Percentiles rank a stretch among this genome's conserved stretches.
phyloP scores from a whole-genome alignment of 2,329 filamentous ascomycete species.

The Akanthomyces uredinophilus region DNA sequence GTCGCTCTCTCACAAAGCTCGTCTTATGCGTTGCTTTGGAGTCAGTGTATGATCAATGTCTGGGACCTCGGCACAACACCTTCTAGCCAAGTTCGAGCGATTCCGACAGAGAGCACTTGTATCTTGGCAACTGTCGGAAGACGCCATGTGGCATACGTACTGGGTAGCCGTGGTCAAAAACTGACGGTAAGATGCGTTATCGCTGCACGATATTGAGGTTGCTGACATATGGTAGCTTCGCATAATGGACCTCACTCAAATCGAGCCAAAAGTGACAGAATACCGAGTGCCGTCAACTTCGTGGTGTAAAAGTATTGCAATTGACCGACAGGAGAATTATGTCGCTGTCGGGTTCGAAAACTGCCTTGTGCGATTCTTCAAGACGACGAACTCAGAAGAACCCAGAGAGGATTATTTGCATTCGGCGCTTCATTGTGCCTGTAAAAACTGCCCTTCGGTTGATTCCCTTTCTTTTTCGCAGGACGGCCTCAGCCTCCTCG shows the following conservation, averaged over 20 bases:
- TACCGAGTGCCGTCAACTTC: slow-evolving; percentile 34
- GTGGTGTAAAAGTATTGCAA: slow-evolving; percentile 36
- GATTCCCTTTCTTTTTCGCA: slow-evolving; percentile 37
- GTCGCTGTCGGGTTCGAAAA: slow-evolving; percentile 38
- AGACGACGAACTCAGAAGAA: slow-evolving; percentile 28
- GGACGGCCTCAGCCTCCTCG: slow-evolving; percentile 35
- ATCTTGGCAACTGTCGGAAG: slow-evolving; percentile 34
- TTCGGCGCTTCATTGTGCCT: slow-evolving; percentile 27
- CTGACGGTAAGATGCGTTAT: slow-evolving; percentile 29
- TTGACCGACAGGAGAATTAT: slow-evolving; percentile 35
- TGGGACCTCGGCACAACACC: slow-evolving; percentile 35
- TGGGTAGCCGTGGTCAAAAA: slow-evolving; percentile 36
- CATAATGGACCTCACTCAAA: slow-evolving; percentile 32
- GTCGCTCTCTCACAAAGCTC: slow-evolving; percentile 35
- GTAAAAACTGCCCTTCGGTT: slow-evolving; percentile 31
- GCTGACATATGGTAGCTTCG: slow-evolving; percentile 27
- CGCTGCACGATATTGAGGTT: neutral
- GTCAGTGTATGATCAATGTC: slow-evolving; percentile 32
- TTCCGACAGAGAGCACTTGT: slow-evolving; percentile 34
- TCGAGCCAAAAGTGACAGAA: slow-evolving; percentile 28
- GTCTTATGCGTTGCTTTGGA: slow-evolving; percentile 35
- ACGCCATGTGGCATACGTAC: slow-evolving; percentile 33
- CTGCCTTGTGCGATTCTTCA: slow-evolving; percentile 35
- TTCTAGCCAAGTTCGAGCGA: slow-evolving; percentile 27
- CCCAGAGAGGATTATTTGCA: slow-evolving; percentile 35